These are phyloP conservation scores for Salix arbutifolia DNA, from an alignment of 345 rosid species.

Conservation along the genomic window DNA sequence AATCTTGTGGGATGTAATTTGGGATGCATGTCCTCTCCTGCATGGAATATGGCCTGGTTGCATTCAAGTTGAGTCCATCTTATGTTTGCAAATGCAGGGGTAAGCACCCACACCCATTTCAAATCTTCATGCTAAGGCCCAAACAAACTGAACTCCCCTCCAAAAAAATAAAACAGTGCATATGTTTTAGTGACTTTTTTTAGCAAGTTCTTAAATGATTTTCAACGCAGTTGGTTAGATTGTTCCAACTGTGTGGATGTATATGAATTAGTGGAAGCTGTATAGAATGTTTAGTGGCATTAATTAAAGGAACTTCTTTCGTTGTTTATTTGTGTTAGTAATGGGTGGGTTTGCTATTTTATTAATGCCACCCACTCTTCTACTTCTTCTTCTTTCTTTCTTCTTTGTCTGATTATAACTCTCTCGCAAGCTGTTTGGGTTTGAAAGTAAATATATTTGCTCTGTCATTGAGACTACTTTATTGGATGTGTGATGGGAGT, in stretches of 20 bases:
- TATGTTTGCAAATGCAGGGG: background rate
- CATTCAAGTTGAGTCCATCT: background rate
- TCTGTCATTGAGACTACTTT: background rate
- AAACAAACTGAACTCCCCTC: background rate
- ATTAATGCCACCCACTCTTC: background rate
- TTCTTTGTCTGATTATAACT: background rate
- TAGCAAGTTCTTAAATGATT: background rate
- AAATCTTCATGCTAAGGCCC: background rate
- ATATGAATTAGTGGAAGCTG: background rate
- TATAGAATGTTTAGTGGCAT: background rate
- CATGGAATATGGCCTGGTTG: background rate
- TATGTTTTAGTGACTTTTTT: background rate
- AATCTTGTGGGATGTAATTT: background rate
- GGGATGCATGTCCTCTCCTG: background rate
- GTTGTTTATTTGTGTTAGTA: background rate
- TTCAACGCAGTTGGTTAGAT: background rate
- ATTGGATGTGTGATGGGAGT: background rate
- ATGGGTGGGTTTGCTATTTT: background rate
- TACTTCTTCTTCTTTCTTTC: too few species aligned
- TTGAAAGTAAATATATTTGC: background rate
- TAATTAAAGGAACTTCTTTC: background rate
- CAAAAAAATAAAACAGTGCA: background rate
- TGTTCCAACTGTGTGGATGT: background rate
- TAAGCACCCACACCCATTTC: background rate
- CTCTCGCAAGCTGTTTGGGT: background rate